Evolutionary conservation across 1,284 basidiomycete genomes (phyloP).

Genomic region (Cryptococcus sp.): DNA sequence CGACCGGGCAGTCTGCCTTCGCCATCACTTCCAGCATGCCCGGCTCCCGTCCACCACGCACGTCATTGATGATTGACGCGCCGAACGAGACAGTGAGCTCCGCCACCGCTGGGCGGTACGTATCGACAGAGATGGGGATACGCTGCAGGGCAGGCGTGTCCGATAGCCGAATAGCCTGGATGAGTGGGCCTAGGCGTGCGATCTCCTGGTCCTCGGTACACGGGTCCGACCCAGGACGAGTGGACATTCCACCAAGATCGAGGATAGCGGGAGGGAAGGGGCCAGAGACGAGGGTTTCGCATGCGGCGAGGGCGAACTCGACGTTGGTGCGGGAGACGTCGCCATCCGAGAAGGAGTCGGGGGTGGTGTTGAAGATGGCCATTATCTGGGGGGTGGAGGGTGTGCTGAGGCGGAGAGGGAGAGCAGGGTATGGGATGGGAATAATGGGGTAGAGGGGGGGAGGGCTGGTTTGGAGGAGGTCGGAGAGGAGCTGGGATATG

Average conservation of each 20-base stretch:
- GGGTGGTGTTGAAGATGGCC: conserved; percentile 92
- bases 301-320: conserved; percentile 28
- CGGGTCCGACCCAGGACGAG: conserved; percentile 67
- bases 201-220: conserved; percentile 73
- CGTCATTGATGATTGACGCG: conserved; percentile 92
- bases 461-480: conserved; percentile 57
- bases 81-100: conserved; percentile 72
- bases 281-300: conserved; percentile 17
- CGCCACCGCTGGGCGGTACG: conserved; percentile 83
- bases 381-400: conserved; percentile 66
- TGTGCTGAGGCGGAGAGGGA: conserved; percentile 52
- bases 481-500: conserved; percentile 54
- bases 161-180: conserved; percentile 51
- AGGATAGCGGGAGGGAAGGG: conserved; percentile 61
- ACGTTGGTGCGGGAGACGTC: conserved; percentile 46
- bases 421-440: conserved; percentile 51
- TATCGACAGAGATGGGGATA: conserved; percentile 80
- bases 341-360: conserved; percentile 96
- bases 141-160: conserved; percentile 27
- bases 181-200: conserved; percentile 67
- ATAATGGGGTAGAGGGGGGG: conserved; percentile 47
- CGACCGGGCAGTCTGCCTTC: conserved; percentile 60
- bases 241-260: conserved; percentile 93
- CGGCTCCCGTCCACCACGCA: conserved; percentile 64
- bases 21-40: conserved; percentile 68